Evolutionary conservation across 768 basidiomycete species (phyloP), one percentile per base, ranked within the genome.

Genomic region (Lyophyllum decastes): DNA sequence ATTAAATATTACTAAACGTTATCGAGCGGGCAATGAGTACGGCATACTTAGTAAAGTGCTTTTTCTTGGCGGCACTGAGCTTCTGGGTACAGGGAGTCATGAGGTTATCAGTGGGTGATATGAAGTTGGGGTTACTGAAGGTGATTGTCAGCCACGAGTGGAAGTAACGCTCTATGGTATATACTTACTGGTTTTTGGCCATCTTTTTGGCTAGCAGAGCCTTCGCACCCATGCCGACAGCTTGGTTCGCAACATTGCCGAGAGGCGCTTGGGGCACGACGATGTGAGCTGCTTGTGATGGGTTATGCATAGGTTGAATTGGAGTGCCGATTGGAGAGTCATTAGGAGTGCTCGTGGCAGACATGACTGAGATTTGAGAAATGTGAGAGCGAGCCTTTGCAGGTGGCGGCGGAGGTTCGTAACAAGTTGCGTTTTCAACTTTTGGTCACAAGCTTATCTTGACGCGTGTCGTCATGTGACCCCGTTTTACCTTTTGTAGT

Each of bases 71-170:
- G 17, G 90, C 91, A 49, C 80, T 89, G 52, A 98, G 82, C 73
- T 98, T 98, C 74, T 95, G 90, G 6, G 95, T 92, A 70, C 86
- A 87, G 2, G 96, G 96, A 2, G 94, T 96, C 81, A 98, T 86
- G 73, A 98, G 80, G 69, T 90, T 92, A 72, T 99, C 96, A 9
- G 96, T 97, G 2, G 96, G 96, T 17, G 96, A 98, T 66, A 95
- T 79, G 68, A 85, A 94, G 33, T 85, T 85, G 21, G 92, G 89
- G 71, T 97, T 97, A 71, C 94, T 94, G 69, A 27, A 16, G 16
- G 52, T 21, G 38, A 59, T 35, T 52, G 64, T 65, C 40, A 57
- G 52, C 54, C 47, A 48, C 41, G 46, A 53, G 59, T 11, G 61
- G 50, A 58, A 19, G 60, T 21, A 43, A 25, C 52, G 30, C 21